These are phyloP conservation scores for Phanerochaete carnosa DNA, from an alignment of 768 basidiomycete species.

Conservation along the genomic window DNA sequence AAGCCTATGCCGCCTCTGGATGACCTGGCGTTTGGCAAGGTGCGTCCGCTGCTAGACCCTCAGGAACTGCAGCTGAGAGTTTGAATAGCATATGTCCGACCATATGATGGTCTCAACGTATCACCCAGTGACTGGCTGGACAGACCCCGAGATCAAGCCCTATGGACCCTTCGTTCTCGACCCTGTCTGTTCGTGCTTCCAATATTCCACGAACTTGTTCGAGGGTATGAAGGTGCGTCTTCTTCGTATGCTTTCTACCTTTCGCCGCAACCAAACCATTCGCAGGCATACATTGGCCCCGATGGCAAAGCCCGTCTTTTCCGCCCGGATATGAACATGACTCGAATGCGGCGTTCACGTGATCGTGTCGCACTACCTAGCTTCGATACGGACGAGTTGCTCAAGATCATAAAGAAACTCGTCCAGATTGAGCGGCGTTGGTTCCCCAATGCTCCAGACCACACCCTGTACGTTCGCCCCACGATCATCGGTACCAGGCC, in stretches of 20 bases:
- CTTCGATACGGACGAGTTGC: conserved; percentile 44
- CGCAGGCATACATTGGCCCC: conserved; percentile 65
- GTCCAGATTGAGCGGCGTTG: conserved; percentile 72
- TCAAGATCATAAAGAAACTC: conserved; percentile 60
- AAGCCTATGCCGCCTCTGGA: conserved; percentile 51
- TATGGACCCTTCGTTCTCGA: conserved; percentile 60
- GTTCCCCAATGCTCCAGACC: conserved; percentile 73
- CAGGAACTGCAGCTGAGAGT: neutral
- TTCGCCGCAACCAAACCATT: neutral
- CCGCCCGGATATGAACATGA: conserved; percentile 84
- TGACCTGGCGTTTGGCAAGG: conserved; percentile 55
- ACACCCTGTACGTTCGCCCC: conserved; percentile 86
- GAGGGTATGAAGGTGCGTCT: conserved; percentile 65
- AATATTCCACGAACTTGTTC: conserved; percentile 58
- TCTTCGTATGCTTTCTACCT: neutral
- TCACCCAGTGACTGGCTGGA: conserved; percentile 65
- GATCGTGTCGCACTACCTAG: conserved; percentile 69
- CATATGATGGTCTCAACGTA: conserved; percentile 76
- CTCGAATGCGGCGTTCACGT: conserved; percentile 66
- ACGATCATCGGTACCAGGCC: conserved; percentile 55
- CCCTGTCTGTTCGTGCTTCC: conserved; percentile 52
- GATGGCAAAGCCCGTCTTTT: conserved; percentile 76
- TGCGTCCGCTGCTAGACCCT: conserved; percentile 23
- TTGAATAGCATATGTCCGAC: conserved; percentile 56
- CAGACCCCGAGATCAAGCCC: conserved; percentile 67